Conservation (phyloP, 768 basidiomycete species). For the Clavaria fumosa region DNA sequence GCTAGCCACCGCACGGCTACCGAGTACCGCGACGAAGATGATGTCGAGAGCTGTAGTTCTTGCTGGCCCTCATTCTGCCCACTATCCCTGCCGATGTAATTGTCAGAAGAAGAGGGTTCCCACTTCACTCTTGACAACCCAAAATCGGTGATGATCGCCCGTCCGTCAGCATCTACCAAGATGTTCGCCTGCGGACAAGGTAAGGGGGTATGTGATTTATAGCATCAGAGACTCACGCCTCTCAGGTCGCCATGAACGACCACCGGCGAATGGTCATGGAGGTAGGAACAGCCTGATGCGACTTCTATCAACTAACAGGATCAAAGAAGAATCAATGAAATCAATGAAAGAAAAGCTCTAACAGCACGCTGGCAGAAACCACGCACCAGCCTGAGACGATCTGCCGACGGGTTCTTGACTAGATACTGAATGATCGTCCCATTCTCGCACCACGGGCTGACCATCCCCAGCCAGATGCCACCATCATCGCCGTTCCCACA, state of each 20-base stretch:
- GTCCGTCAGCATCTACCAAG: no score
- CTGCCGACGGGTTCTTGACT: conserved; percentile 23
- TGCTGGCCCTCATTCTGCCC: no score
- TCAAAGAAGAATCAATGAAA: no score
- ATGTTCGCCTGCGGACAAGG: conserved; percentile 40
- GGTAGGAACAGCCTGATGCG: no score
- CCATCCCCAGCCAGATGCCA: conserved; percentile 55
- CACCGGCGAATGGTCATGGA: no score
- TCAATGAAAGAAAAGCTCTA: conserved; percentile 9
- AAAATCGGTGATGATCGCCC: conserved; percentile 47
- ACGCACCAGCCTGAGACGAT: conserved; percentile 32
- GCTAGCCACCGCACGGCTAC: conserved; percentile 42
- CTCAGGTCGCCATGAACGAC: conserved; percentile 50
- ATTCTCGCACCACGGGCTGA: conserved; percentile 51
- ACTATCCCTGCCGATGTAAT: no score
- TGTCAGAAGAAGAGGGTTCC: conserved; percentile 28
- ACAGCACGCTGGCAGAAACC: no score
- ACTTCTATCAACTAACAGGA: conserved; percentile 33
- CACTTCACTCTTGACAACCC: conserved; percentile 43
- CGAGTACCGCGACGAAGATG: conserved; percentile 31
- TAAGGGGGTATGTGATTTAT: conserved; percentile 11
- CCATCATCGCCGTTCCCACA: no score
- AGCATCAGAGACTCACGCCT: conserved; percentile 26
- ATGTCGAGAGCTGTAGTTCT: no score
- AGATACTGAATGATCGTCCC: no score